phyloP scores from a whole-genome alignment of 257 asterid genomes.

The Parsonsia alboflavescens region DNA sequence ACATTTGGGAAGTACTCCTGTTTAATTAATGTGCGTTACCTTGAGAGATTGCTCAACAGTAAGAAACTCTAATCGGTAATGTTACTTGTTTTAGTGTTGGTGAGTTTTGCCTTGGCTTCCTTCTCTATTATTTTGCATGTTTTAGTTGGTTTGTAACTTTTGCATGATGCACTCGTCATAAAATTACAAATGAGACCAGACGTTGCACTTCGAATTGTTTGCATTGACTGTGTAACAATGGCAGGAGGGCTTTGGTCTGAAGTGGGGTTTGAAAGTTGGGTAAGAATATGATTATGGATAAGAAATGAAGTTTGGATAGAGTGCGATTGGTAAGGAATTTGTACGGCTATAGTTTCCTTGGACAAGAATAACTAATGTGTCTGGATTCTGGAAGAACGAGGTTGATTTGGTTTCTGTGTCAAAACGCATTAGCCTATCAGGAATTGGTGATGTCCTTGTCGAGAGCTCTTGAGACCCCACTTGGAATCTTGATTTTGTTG shows the following conservation, averaged over 20 bases:
- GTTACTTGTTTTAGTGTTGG: neutral
- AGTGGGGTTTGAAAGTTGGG: neutral
- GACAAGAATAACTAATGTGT: slow-evolving; percentile 12
- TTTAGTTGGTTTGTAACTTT: neutral
- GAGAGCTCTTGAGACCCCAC: neutral
- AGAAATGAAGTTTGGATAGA: neutral
- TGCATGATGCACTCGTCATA: neutral
- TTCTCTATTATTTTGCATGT: neutral
- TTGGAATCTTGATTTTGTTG: slow-evolving; percentile 9
- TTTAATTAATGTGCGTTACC: slow-evolving; percentile 18
- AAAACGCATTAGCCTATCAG: neutral
- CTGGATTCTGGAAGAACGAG: slow-evolving; percentile 12
- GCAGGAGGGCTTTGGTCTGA: neutral
- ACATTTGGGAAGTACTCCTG: slow-evolving; percentile 21
- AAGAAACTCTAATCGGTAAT: neutral
- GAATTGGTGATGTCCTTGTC: neutral
- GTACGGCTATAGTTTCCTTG: slow-evolving; percentile 11
- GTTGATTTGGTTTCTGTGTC: slow-evolving; percentile 8
- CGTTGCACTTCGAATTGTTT: neutral
- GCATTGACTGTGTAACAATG: neutral
- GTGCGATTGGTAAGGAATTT: neutral
- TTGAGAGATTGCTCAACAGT: slow-evolving; percentile 11
- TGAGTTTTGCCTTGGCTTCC: neutral
- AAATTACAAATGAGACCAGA: neutral
- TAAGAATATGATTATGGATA: neutral